Evolutionary conservation across 2,329 filamentous ascomycete species (phyloP), one percentile per base, ranked within the genome.

Genomic region (Phyllosticta citrichinensis): DNA sequence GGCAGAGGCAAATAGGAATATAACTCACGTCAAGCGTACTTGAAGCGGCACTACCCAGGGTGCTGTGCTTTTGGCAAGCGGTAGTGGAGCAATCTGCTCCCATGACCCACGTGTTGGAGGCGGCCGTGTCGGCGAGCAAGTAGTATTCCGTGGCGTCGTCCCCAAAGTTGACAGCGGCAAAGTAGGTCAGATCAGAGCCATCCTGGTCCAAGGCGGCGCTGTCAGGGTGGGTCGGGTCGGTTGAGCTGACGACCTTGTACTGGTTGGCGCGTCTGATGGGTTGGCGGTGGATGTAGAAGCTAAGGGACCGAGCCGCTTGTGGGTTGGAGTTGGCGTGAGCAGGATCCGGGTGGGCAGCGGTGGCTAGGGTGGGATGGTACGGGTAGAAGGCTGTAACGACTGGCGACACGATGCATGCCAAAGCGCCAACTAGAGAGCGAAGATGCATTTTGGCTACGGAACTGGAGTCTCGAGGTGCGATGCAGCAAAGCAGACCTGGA

Each of bases 81-180:
- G 79, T 73, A 2, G 83, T 84, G 17, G 72, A 79, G 76, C 91
- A 96, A 60, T 80, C 76, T 17, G 83, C 78, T 30, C 86, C 83
- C 83, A 94, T 94, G 20, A 96, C 83, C 91, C 91, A 96, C 12
- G 87, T 91, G 62, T 89, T 90, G 19, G 79, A 77, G 14, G 80
- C 79, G 8, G 80, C 81, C 0, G 80, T 80, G 67, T 84, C 81
- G 14, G 83, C 67, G 59, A 83, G 69, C 69, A 84, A 74, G 68
- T 78, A 78, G 72, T 82, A 81, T 54, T 76, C 72, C 66, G 81
- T 73, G 47, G 75, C 73, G 62, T 77, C 73, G 14, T 76, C 77
- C 3, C 81, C 81, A 62, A 83, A 74, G 8, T 73, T 74, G 51
- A 82, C 73, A 1, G 73, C 71, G 3, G 78, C 75, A 70, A 84